Base-by-base conservation (phyloP, 2,329 filamentous ascomycete species). In the Aspergillus texensis region DNA sequence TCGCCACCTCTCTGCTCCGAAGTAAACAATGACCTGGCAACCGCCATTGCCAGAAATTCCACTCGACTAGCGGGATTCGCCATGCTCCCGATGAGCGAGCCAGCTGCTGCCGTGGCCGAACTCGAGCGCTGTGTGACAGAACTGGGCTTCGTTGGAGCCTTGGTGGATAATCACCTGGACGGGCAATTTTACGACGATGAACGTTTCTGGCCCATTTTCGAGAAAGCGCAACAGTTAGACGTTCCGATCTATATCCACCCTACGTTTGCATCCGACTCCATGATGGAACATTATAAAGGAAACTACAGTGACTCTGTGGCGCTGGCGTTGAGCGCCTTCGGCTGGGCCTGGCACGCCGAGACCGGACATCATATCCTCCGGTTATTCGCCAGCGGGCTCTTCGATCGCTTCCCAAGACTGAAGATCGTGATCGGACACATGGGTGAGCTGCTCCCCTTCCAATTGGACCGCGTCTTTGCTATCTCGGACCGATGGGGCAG, bases 381-480 rank as follows among this genome's bases (percentile, higher is more conserved):
- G 14, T 77, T 89, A 2, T 88, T 80, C 66, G 81, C 83, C 1
- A 75, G 79, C 0, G 85, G 85, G 1, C 68, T 87, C 1, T 89
- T 89, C 65, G 86, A 88, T 70, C 74, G 78, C 4, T 83, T 82
- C 50, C 85, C 85, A 0, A 74, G 70, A 24, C 70, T 89, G 10
- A 87, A 87, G 68, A 76, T 89, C 54, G 76, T 88, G 4, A 71
- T 86, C 36, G 83, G 83, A 0, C 84, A 87, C 72, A 80, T 84
- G 77, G 79, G 83, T 30, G 82, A 83, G 75, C 77, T 83, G 78
- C 66, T 88, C 0, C 86, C 86, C 0, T 87, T 84, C 58, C 81
- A 84, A 74, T 73, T 88, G 16, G 81, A 85, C 48, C 79, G 85
- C 2, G 52, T 67, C 0, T 61, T 39, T 19, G 28, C 46, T 4